Base-by-base conservation (phyloP, 371 early-diverging fungal genomes). In the Capniomyces stellatus region DNA sequence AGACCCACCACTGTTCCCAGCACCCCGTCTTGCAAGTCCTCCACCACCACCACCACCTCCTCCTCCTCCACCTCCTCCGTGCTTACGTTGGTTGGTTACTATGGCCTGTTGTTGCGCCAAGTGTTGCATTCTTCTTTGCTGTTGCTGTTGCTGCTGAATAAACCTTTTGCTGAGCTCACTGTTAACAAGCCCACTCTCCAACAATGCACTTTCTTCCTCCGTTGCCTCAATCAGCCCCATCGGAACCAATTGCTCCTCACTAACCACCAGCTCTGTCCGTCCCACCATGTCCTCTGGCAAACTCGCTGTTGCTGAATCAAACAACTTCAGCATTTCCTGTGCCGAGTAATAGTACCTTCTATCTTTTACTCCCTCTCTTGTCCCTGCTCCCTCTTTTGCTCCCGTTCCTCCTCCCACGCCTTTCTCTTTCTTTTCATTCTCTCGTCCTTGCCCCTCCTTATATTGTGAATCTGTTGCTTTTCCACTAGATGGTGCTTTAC, bases 101-200 rank as follows among this genome's bases (percentile, higher is more conserved):
- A 29, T 19, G 19, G 2, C 31, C 40, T 54, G 54, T 19, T 54
- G 54, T 19, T 29, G 46, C 13, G 54, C 54, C 29, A 46, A 47
- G 12, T 54, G 54, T 41, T 54, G 54, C 54, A 54, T 54, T 29
- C 48, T 3, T 19, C 42, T 24, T 25, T 54, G 54, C 25, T 54
- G 54, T 3, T 48, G 47, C 42, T 54, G 54, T 47, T 54, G 54
- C 44, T 54, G 54, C 3, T 40, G 31, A 22, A 54, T 54, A 41
- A 54, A 54, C n/a, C 42, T 30, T 22, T 42, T 54, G 30, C 29
- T 54, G 22, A 54, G 54, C 46, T 54, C 48, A 42, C 54, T 54
- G 23, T 54, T 54, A 28, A 54, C 54, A 25, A 42, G 54, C 19
- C 54, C 54, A 12, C 31, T 10, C 6, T 15, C 27, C n/a, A 51